Evolutionary conservation across 345 rosid species (phyloP).

Genomic region (Citrus maxima): DNA sequence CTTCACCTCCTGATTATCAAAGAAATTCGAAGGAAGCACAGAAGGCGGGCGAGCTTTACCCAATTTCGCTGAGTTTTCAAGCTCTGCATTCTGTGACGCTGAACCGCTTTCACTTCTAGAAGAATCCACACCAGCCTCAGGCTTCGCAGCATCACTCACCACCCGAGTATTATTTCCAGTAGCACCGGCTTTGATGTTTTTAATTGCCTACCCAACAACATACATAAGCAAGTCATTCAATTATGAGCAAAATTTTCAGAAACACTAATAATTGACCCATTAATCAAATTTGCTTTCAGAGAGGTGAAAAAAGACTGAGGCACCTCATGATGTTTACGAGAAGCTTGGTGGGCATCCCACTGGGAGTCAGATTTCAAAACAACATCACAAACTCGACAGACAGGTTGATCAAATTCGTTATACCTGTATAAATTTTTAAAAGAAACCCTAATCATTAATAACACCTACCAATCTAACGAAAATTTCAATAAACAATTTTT

Average conservation of each 20-base stretch:
- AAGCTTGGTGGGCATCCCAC: constrained; percentile 98
- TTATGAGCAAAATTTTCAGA: too few relatives aligned
- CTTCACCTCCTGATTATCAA: constrained; percentile 32
- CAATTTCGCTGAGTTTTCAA: constrained; percentile 17
- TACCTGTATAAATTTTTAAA: constrained; percentile 42
- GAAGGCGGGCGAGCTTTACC: constrained; percentile 29
- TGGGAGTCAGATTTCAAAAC: constrained; percentile 76
- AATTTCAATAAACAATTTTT: background rate
- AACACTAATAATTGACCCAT: too few relatives aligned
- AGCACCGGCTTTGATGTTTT: constrained; percentile 43
- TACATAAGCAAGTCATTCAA: too few relatives aligned
- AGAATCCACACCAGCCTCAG: constrained; percentile 4
- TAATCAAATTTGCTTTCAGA: too few relatives aligned
- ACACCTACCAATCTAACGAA: background rate
- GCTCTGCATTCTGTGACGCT: constrained; percentile 7
- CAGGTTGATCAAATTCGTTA: constrained; percentile 82
- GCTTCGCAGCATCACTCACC: constrained; percentile 12
- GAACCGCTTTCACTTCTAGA: constrained; percentile 13
- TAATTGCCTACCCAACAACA: constrained; percentile 36
- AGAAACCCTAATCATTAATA: background rate
- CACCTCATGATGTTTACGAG: constrained; percentile 91
- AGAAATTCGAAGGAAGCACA: constrained; percentile 46
- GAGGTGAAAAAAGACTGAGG: background rate
- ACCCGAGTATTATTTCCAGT: constrained; percentile 14
- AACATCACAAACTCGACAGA: constrained; percentile 78